A percentile compares a stretch with the other conserved stretches of the same genome.
Conservation (phyloP, 2,329 filamentous ascomycete species). For the Paraphaeosphaeria sporulosa region DNA sequence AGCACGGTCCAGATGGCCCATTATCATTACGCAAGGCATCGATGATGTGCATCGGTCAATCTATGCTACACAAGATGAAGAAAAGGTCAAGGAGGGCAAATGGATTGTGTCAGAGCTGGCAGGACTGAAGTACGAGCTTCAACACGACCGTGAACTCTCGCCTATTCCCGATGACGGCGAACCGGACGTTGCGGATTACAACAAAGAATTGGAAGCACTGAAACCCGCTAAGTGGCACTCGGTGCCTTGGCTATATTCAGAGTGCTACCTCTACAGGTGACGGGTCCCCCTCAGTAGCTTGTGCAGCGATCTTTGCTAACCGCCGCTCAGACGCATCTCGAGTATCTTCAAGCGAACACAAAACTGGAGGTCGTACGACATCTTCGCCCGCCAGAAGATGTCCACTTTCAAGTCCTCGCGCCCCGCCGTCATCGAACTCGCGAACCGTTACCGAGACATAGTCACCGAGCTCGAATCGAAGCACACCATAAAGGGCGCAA, state of each 20-base stretch:
- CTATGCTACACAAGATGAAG: constrained; percentile 64
- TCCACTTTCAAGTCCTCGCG: constrained; percentile 91
- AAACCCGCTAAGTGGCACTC: constrained; percentile 82
- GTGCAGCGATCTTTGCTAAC: constrained; percentile 22
- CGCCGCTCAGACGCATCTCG: constrained; percentile 71
- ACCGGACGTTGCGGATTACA: constrained; percentile 80
- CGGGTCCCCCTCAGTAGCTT: constrained; percentile 12
- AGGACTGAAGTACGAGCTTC: constrained; percentile 90
- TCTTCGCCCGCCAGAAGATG: constrained; percentile 90
- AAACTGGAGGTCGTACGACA: constrained; percentile 89
- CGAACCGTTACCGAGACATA: constrained; percentile 78
- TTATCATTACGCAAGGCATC: constrained; percentile 91
- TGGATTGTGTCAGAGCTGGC: constrained; percentile 80
- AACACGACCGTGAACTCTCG: constrained; percentile 83
- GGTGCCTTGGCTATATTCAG: constrained; percentile 86
- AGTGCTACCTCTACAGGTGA: constrained; percentile 92
- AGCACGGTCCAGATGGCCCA: constrained; percentile 86
- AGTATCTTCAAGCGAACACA: constrained; percentile 78
- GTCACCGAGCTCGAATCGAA: constrained; percentile 70
- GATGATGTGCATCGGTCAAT: constrained; percentile 89
- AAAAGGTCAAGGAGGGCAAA: constrained; percentile 82
- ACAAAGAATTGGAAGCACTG: constrained; percentile 79
- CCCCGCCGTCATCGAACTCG: constrained; percentile 82
- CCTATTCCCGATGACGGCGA: constrained; percentile 80
- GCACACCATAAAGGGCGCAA: constrained; percentile 51